These are phyloP conservation scores for Cairneyella variabilis DNA, from an alignment of 495 filamentous ascomycete genomes.

Conservation along the genomic window DNA sequence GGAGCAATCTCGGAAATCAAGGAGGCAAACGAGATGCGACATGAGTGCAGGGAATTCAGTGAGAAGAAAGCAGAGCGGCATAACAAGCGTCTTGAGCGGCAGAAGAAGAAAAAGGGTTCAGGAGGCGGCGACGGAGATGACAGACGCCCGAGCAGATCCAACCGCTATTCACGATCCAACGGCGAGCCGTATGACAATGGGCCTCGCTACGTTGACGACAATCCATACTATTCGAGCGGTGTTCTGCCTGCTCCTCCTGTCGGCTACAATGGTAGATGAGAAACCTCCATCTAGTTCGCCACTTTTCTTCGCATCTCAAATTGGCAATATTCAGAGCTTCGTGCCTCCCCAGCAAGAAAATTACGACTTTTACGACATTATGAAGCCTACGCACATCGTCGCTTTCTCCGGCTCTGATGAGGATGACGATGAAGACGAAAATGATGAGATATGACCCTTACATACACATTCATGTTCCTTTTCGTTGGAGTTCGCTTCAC, in stretches of 20 bases:
- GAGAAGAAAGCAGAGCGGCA: slow-evolving; percentile 42
- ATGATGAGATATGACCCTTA: no score
- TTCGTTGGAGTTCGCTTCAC: slow-evolving; percentile 1
- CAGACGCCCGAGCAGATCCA: slow-evolving; percentile 34
- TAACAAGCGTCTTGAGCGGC: slow-evolving; percentile 31
- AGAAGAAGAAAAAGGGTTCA: slow-evolving; percentile 1
- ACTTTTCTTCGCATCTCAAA: slow-evolving; percentile 1
- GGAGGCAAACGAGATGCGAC: slow-evolving; percentile 49
- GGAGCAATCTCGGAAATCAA: slow-evolving; percentile 64
- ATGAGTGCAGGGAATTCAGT: slow-evolving; percentile 49
- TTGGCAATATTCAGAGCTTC: no score
- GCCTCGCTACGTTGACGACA: slow-evolving; percentile 48
- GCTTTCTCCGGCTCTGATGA: not conserved
- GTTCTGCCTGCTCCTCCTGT: slow-evolving; percentile 38
- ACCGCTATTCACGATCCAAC: slow-evolving; percentile 27
- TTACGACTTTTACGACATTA: not conserved
- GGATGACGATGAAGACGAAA: not conserved
- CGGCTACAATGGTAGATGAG: slow-evolving; percentile 26
- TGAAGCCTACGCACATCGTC: not conserved
- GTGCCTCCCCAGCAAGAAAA: no score
- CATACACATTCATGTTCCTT: slow-evolving; percentile 4
- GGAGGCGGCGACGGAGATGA: not conserved
- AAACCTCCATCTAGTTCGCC: slow-evolving; percentile 4
- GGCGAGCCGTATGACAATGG: slow-evolving; percentile 28
- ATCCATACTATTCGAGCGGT: slow-evolving; percentile 36